Percentiles rank a stretch among this genome's conserved stretches.
Conservation (phyloP, 108 stramenopile species). For the Nitzschia sp. region DNA sequence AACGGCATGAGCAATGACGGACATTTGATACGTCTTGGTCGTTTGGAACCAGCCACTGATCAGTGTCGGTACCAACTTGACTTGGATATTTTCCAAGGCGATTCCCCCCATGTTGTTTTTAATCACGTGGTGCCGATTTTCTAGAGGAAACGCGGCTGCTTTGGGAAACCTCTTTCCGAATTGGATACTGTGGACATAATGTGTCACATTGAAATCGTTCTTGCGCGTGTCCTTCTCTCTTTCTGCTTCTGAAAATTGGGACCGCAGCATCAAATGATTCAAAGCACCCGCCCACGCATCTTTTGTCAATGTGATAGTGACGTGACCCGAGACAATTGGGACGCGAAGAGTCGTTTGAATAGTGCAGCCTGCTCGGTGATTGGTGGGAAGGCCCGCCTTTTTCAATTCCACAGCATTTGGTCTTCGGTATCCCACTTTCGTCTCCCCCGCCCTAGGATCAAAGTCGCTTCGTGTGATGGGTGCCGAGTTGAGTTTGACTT, state of each 20-base stretch:
- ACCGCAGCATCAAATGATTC: slow-evolving; percentile 21
- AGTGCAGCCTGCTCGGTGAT: slow-evolving; percentile 41
- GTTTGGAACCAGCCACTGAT: slow-evolving; percentile 42
- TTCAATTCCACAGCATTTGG: slow-evolving; percentile 21
- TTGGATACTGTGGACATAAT: slow-evolving; percentile 70
- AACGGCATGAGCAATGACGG: slow-evolving; percentile 60
- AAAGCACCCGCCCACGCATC: slow-evolving; percentile 38
- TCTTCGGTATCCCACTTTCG: slow-evolving; percentile 10
- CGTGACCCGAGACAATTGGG: slow-evolving; percentile 45
- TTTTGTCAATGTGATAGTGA: slow-evolving; percentile 33
- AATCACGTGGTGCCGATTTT: slow-evolving; percentile 48
- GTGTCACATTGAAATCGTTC: slow-evolving; percentile 50
- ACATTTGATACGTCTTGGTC: slow-evolving; percentile 51
- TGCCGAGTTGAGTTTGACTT: slow-evolving; percentile 63
- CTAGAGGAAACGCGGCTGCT: slow-evolving; percentile 55
- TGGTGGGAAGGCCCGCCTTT: slow-evolving; percentile 24
- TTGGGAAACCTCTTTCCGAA: slow-evolving; percentile 71
- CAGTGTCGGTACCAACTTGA: slow-evolving; percentile 74
- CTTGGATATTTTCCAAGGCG: slow-evolving; percentile 62
- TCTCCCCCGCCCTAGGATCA: slow-evolving; percentile 9
- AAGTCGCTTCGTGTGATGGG: slow-evolving; percentile 16
- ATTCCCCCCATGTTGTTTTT: slow-evolving; percentile 69
- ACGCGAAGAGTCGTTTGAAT: slow-evolving; percentile 33
- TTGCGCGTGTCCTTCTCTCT: slow-evolving; percentile 3
- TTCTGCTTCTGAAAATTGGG: slow-evolving; percentile 2